Evolutionary conservation across 2,329 filamentous ascomycete species (phyloP).

Genomic region (Alternaria sp.): DNA sequence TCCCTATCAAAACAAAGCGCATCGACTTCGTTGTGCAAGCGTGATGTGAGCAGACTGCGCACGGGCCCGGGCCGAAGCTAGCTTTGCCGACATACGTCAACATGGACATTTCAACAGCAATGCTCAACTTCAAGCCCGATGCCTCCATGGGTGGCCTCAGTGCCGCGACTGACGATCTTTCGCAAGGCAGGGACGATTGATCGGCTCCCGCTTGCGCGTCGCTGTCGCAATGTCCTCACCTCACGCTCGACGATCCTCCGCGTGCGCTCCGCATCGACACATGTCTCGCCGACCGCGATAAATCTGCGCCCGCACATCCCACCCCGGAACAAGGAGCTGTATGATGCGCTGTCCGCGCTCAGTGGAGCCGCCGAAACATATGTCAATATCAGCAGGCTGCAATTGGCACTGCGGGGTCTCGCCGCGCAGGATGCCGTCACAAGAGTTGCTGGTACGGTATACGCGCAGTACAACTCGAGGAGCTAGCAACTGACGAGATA

Average conservation of each 20-base stretch:
- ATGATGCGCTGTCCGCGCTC: slow-evolving; percentile 66
- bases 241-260: slow-evolving; percentile 26
- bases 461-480: slow-evolving; percentile 14
- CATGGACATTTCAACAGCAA: slow-evolving; percentile 32
- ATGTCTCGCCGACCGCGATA: slow-evolving; percentile 62
- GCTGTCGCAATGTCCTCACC: slow-evolving; percentile 37
- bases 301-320: slow-evolving; percentile 64
- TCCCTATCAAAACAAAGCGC: slow-evolving; percentile 1
- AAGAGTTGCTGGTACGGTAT: slow-evolving; percentile 62
- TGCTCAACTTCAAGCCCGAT: slow-evolving; percentile 47
- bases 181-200: slow-evolving; percentile 39
- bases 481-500: slow-evolving; percentile 27
- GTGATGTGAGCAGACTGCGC: slow-evolving; percentile 7
- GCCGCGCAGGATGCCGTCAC: slow-evolving; percentile 63
- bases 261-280: slow-evolving; percentile 49
- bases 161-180: slow-evolving; percentile 42
- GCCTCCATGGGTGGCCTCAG: slow-evolving; percentile 53
- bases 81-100: slow-evolving; percentile 35
- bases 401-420: slow-evolving; percentile 73
- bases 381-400: slow-evolving; percentile 73
- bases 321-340: slow-evolving; percentile 63
- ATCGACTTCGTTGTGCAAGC: background rate
- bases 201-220: slow-evolving; percentile 31
- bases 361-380: slow-evolving; percentile 68
- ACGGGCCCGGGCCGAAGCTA: slow-evolving; percentile 37